A percentile compares a stretch with the other conserved stretches of the same genome.
phyloP scores from a whole-genome alignment of 306 rosid species.

The Hippophae gyantsensis region DNA sequence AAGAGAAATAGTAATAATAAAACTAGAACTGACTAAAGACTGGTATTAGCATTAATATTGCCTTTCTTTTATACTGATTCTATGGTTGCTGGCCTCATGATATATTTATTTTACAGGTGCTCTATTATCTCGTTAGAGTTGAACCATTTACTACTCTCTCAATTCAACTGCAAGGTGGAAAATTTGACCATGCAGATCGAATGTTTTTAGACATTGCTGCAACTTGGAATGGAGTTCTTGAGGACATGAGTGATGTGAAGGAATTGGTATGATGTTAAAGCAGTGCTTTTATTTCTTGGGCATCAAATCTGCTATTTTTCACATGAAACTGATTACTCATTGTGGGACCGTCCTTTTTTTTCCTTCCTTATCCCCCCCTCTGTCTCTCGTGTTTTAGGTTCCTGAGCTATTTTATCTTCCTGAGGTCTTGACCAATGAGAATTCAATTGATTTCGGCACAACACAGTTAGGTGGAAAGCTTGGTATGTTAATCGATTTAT shows the following conservation, averaged over 20 bases:
- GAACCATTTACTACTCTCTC: conserved; percentile 96
- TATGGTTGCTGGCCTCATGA: conserved; percentile 3
- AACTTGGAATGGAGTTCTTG: conserved; percentile 94
- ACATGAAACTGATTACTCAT: conserved; percentile 9
- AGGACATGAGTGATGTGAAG: conserved; percentile 97
- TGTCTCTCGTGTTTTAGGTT: conserved; percentile 43
- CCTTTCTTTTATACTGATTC: not conserved
- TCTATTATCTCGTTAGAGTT: conserved; percentile 86
- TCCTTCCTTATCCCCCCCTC: conserved; percentile 2
- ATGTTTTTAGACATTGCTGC: conserved; percentile 87
- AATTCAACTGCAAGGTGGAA: conserved; percentile 94
- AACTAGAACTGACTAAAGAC: too few relatives aligned
- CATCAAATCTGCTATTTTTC: not conserved
- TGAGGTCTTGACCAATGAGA: conserved; percentile 86
- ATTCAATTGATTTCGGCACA: conserved; percentile 90
- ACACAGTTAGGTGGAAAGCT: conserved; percentile 82
- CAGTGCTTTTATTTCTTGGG: conserved; percentile 9
- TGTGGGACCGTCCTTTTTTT: conserved; percentile 4
- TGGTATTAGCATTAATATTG: not conserved
- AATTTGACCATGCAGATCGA: conserved; percentile 97
- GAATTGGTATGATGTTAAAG: conserved; percentile 59
- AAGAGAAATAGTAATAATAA: too few relatives aligned
- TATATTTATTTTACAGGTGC: conserved; percentile 51
- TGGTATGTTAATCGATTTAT: conserved; percentile 49
- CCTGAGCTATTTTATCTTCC: conserved; percentile 97